Base-by-base conservation (phyloP, 768 basidiomycete genomes). In the Solioccasus polychromus region DNA sequence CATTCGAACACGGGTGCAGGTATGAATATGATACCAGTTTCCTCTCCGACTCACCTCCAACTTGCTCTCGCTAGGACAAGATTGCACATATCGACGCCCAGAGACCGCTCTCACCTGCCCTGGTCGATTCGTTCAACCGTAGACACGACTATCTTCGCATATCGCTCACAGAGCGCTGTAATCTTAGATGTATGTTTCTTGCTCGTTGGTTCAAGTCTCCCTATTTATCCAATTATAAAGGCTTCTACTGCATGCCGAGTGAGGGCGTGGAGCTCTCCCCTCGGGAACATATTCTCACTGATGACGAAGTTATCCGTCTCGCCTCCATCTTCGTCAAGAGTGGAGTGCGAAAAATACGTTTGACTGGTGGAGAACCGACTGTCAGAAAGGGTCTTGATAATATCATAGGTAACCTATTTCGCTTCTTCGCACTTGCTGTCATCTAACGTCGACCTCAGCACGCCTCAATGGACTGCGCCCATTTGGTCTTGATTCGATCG, bases 181-280 rank as follows among this genome's bases (percentile, higher is more conserved):
- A 93, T 69, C 70, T 94, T 45, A 78, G 92, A 67, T 93, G 92
- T 87, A 50, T 30, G 71, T 61, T 28, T 31, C 9, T 44, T 28
- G 57, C 34, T 19, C 5, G 19, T 35, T 34, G 1, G 9, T 12
- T 35, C 29, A 34, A 22, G 28, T 34, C 5, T 34, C 5, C 17
- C n/a, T 17, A 35, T 35, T 50, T 39, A 34, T 29, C 9, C 24
- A 3, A 1, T 38, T 36, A 34, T 19, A 51, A n/a, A 93, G 88
- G 90, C 55, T 91, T 91, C 57, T 94, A 94, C 61, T 93, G 90
- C 58, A 94, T 93, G 91, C 91, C 90, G 3, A 78, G 74, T 42
- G 81, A 86, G 58, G 89, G 90, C 25, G 69, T 92, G 5, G 77
- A 85, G 42, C 73, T 92, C 22, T 83, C 87, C 11, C 91, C 89